Percentiles rank a stretch among this genome's conserved stretches.
These are phyloP conservation scores for Coemansia umbellata DNA, from an alignment of 192 early-diverging fungal species.

Conservation along the genomic window DNA sequence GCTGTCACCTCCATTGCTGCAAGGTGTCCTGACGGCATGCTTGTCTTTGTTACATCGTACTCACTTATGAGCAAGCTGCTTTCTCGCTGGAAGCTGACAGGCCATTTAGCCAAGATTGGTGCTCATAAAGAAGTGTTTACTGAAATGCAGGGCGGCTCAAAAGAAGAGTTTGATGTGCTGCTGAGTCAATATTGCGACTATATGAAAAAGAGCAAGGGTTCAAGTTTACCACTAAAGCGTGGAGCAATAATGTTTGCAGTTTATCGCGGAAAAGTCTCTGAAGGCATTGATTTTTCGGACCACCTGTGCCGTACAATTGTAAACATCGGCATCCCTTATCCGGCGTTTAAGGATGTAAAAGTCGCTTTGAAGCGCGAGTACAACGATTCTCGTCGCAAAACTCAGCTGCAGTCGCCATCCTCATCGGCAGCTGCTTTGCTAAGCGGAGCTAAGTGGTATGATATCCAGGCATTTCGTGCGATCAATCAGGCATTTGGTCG, in stretches of 20 bases:
- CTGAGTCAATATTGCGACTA: slow-evolving; percentile 22
- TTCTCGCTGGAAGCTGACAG: slow-evolving; percentile 43
- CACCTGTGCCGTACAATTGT: slow-evolving; percentile 49
- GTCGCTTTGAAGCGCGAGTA: slow-evolving; percentile 53
- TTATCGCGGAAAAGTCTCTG: slow-evolving; percentile 51
- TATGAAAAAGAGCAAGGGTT: slow-evolving; percentile 18
- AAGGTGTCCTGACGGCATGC: slow-evolving; percentile 42
- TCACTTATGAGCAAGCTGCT: slow-evolving; percentile 39
- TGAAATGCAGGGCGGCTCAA: slow-evolving; percentile 37
- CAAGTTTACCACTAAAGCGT: neutral
- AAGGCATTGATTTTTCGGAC: slow-evolving; percentile 51
- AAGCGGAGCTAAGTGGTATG: slow-evolving; percentile 54
- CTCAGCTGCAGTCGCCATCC: neutral
- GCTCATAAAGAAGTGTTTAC: slow-evolving; percentile 33
- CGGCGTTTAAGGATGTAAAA: slow-evolving; percentile 48
- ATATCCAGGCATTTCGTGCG: slow-evolving; percentile 58
- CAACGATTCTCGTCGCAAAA: slow-evolving; percentile 24
- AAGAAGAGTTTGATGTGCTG: slow-evolving; percentile 41
- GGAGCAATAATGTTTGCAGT: slow-evolving; percentile 53
- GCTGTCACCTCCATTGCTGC: slow-evolving; percentile 35
- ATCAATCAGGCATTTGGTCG: slow-evolving; percentile 60
- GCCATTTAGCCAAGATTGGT: slow-evolving; percentile 13
- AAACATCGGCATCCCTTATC: slow-evolving; percentile 58
- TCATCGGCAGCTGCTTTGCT: slow-evolving; percentile 8
- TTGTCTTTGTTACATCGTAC: slow-evolving; percentile 50